Evolutionary conservation across 108 stramenopile species (phyloP).

Genomic region (Poteriospumella lacustris): DNA sequence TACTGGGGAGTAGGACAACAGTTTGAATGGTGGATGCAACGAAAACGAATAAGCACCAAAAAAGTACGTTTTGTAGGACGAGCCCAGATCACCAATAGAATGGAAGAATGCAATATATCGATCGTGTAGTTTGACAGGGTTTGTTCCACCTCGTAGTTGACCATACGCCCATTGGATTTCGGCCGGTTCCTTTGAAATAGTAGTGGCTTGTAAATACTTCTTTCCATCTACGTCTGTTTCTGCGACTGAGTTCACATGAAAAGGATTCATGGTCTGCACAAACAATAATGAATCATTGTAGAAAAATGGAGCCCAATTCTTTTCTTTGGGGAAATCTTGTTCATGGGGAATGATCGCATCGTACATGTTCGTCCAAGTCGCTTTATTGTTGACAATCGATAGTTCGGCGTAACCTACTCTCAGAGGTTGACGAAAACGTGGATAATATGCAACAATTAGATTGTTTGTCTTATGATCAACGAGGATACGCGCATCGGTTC

Average conservation of each 20-base stretch:
- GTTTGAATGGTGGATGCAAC: neutral
- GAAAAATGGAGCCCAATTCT: neutral
- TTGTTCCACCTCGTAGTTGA: neutral
- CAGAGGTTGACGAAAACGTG: neutral
- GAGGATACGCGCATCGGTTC: neutral
- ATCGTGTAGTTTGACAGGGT: neutral
- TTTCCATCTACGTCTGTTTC: neutral
- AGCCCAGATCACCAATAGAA: neutral
- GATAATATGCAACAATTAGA: neutral
- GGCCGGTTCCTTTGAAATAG: neutral
- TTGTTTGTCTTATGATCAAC: neutral
- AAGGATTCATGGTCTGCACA: neutral
- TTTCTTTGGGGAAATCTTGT: neutral
- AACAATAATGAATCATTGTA: neutral
- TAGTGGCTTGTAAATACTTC: neutral
- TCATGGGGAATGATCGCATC: neutral
- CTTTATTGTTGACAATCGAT: neutral
- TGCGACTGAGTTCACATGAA: neutral
- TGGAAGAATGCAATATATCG: neutral
- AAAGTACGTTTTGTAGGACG: neutral
- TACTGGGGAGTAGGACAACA: neutral
- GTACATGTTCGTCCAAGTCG: neutral
- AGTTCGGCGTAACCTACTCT: neutral
- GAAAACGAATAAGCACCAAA: neutral
- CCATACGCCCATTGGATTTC: neutral